Evolutionary conservation across 352 stramenopile genomes (phyloP).

Genomic region (Globisporangium nunn): DNA sequence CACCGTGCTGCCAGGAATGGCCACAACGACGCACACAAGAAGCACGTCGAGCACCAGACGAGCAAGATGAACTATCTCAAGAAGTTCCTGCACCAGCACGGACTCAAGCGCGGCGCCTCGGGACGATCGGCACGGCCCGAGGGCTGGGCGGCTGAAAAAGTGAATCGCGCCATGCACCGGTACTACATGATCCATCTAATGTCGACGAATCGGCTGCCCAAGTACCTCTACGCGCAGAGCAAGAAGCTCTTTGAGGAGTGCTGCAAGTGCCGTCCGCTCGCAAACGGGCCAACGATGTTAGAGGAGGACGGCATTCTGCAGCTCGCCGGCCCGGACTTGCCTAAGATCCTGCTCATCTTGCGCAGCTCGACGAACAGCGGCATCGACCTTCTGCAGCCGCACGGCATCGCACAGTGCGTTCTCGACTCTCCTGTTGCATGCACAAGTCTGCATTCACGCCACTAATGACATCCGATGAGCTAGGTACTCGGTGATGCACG

Average conservation of each 20-base stretch:
- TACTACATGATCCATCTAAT: conserved; percentile 48
- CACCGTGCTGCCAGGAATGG: not conserved
- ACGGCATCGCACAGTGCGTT: conserved; percentile 53
- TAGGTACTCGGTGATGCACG: conserved; percentile 52
- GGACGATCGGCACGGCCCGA: conserved; percentile 25
- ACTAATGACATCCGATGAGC: not conserved
- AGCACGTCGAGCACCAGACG: conserved; percentile 1
- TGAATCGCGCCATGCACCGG: conserved; percentile 46
- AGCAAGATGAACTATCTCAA: conserved; percentile 23
- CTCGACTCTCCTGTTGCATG: too few relatives aligned
- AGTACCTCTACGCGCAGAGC: conserved; percentile 48
- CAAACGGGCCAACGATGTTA: conserved; percentile 39
- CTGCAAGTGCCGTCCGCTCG: conserved; percentile 51
- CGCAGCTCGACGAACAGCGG: conserved; percentile 43
- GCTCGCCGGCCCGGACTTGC: conserved; percentile 59
- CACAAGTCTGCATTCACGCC: not conserved
- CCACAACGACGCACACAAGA: conserved; percentile 1
- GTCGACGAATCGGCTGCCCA: conserved; percentile 26
- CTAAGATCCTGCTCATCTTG: conserved; percentile 53
- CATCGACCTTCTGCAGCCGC: conserved; percentile 56
- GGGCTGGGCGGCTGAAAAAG: conserved; percentile 46
- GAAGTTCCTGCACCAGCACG: conserved; percentile 31
- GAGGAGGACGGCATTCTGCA: conserved; percentile 46
- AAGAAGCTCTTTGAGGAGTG: conserved; percentile 77
- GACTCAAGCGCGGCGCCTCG: conserved; percentile 15